A percentile compares a stretch with the other conserved stretches of the same genome.
phyloP scores from a whole-genome alignment of 2,329 filamentous ascomycete genomes.

The Xylaria multiplex region DNA sequence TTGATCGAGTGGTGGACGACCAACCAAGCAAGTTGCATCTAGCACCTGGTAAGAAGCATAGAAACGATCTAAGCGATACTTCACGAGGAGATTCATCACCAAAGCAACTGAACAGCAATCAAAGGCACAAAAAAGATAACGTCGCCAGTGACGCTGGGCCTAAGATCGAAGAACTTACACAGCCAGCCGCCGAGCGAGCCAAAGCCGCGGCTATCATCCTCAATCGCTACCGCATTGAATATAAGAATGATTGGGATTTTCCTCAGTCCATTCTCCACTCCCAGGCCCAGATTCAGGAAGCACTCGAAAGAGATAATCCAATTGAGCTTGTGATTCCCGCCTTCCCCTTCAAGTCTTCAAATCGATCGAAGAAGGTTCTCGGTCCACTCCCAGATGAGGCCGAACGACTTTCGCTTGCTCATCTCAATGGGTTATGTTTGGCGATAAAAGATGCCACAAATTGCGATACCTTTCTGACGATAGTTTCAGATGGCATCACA shows the following conservation, averaged over 20 bases:
- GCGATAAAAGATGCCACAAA: constrained; percentile 32
- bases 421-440: constrained; percentile 35
- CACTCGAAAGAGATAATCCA: constrained; percentile 26
- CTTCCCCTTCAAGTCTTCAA: constrained; percentile 38
- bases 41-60: neutral
- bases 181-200: constrained; percentile 20
- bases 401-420: constrained; percentile 33
- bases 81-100: neutral
- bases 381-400: constrained; percentile 35
- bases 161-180: constrained; percentile 6
- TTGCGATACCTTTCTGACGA: constrained; percentile 29
- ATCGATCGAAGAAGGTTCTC: constrained; percentile 36
- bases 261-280: constrained; percentile 29
- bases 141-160: neutral
- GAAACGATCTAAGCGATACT: neutral
- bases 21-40: constrained; percentile 13
- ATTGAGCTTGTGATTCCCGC: constrained; percentile 36
- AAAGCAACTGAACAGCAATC: neutral
- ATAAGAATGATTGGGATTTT: constrained; percentile 36
- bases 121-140: neutral
- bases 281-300: constrained; percentile 23
- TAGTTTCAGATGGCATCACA: constrained; percentile 36
- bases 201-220: constrained; percentile 27
- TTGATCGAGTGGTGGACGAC: constrained; percentile 13
- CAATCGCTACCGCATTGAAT: constrained; percentile 36